Evolutionary conservation across 192 early-diverging fungal genomes (phyloP).

Genomic region (Dissophora globulifera): DNA sequence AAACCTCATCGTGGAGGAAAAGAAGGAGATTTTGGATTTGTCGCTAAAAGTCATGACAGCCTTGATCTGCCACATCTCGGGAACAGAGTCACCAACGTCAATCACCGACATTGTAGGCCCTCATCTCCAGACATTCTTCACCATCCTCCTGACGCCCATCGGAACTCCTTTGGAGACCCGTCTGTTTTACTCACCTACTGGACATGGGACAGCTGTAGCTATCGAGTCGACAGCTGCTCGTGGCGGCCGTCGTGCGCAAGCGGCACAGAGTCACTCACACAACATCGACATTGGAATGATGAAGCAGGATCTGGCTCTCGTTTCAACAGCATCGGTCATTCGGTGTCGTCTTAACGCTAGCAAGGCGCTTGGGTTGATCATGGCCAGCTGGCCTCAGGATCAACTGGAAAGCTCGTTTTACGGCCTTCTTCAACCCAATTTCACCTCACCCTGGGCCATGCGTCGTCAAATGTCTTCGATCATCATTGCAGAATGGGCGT

Average conservation of each 20-base stretch:
- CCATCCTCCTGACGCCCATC: conserved; percentile 84
- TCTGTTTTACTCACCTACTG: conserved; percentile 53
- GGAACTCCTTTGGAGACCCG: conserved; percentile 78
- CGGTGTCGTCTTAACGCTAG: conserved; percentile 83
- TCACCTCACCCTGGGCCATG: conserved; percentile 78
- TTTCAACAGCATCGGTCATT: conserved; percentile 79
- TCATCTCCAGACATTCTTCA: conserved; percentile 69
- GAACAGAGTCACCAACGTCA: conserved; percentile 6
- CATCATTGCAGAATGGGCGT: conserved; percentile 84
- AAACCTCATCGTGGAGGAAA: conserved; percentile 92
- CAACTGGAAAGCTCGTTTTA: conserved; percentile 60
- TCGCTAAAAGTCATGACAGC: conserved; percentile 75
- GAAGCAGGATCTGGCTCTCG: conserved; percentile 87
- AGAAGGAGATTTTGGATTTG: conserved; percentile 66
- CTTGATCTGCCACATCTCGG: conserved; percentile 27
- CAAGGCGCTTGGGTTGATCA: conserved; percentile 81
- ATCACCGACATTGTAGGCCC: conserved; percentile 35
- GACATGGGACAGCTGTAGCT: conserved; percentile 9
- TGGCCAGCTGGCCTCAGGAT: conserved; percentile 66
- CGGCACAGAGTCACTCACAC: conserved; percentile 47
- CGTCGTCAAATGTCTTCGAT: conserved; percentile 82
- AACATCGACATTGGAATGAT: conserved; percentile 94
- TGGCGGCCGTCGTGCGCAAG: conserved; percentile 39
- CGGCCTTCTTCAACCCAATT: conserved; percentile 66
- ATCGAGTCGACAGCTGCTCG: conserved; percentile 17